Base-by-base conservation (phyloP, 148 eudicot genomes). In the Rhododendron kiyosumense region DNA sequence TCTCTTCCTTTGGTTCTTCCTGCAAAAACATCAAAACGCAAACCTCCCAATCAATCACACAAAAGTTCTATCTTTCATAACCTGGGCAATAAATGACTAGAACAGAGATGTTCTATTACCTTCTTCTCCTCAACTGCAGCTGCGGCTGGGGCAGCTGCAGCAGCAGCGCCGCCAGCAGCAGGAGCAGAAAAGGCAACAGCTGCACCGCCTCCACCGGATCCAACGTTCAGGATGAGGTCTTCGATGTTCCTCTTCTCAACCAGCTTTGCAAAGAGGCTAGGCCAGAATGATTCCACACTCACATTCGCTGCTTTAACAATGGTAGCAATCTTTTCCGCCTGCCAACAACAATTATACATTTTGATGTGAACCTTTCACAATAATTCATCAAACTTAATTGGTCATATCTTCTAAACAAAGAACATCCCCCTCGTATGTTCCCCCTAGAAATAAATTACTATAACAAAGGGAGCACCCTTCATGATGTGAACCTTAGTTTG, bases 1-100 rank as follows among this genome's bases (percentile, higher is more conserved):
- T 87, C 46, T 87, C 89, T 51, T 87, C 89, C 84, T 87, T 87
- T 0, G 89, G 59, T 17, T 87, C 89, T 57, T 87, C 86, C 89
- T 87, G 89, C 22, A 15, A 10, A 49, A 52, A 38, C 3, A 45
- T 46, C 30, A 18, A 26, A 22, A 38, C 0, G 22, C 1, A 76
- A 38, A 77, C 4, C 48, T 18, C n/a, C 18, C 28, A 36, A 22
- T 45, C 14, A 78, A 78, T 71, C 76, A 28, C 18, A 30, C 76
- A 71, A 71, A 59, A 59, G 0, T 69, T 28, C 0, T 28, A 13
- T 10, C 8, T 71, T 30, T 13, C 3, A 13, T 26, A 30, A 71
- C 76, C 38, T 14, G 12, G 75, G 15, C 3, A 2, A 5, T 18
- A 75, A 22, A 20, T 7, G 10, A 38, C 5, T 24, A 24, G 51